A percentile compares a stretch with the other conserved stretches of the same genome.
Evolutionary conservation across 2,329 filamentous ascomycete species (phyloP).

Genomic region (Talaromyces sp.): DNA sequence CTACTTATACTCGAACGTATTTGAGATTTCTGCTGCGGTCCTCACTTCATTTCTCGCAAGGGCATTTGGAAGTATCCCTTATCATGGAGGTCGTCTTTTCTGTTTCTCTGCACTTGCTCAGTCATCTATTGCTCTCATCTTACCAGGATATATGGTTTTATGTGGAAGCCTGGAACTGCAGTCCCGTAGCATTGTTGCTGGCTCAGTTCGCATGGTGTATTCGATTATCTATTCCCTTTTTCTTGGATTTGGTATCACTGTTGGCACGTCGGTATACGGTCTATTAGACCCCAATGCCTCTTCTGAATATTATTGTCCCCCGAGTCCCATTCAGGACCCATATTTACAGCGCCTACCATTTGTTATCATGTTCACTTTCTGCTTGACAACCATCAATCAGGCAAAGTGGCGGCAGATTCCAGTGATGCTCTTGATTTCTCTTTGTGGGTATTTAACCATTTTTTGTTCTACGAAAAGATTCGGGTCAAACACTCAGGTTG

Average conservation of each 20-base stretch:
- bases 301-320: conserved; percentile 44
- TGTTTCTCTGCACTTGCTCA: conserved; percentile 70
- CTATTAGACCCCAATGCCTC: conserved; percentile 54
- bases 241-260: conserved; percentile 67
- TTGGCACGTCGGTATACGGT: conserved; percentile 60
- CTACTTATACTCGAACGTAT: conserved; percentile 61
- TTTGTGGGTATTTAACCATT: conserved; percentile 72
- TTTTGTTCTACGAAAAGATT: conserved; percentile 68
- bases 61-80: conserved; percentile 61
- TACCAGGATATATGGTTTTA: conserved; percentile 64
- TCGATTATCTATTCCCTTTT: conserved; percentile 70
- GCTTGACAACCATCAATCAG: conserved; percentile 74
- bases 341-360: conserved; percentile 61
- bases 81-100: conserved; percentile 50
- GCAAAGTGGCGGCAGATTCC: conserved; percentile 76
- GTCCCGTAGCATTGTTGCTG: conserved; percentile 63
- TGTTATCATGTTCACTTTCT: conserved; percentile 69
- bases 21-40: conserved; percentile 61
- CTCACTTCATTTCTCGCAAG: conserved; percentile 65
- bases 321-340: conserved; percentile 48
- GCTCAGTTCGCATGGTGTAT: conserved; percentile 71
- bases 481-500: conserved; percentile 65
- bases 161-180: conserved; percentile 63
- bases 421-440: conserved; percentile 69
- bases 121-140: conserved; percentile 66